Percentiles rank a stretch among this genome's conserved stretches.
Evolutionary conservation across 805 yeast genomes (phyloP).

Genomic region (Kregervanrija pseudodelftensis): DNA sequence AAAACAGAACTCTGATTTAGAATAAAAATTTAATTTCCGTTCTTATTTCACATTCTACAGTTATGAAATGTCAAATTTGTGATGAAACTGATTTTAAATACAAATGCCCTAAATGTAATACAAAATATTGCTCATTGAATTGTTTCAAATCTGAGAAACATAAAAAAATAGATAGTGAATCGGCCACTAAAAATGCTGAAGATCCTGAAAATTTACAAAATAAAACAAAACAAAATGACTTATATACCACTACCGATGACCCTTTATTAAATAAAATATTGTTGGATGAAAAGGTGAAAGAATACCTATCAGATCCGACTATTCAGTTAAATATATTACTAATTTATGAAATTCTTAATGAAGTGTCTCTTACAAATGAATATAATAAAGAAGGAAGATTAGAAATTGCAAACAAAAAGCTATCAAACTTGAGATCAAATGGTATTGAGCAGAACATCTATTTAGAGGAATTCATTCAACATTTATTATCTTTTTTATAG

Average conservation of each 20-base stretch:
- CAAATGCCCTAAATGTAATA: conserved; percentile 41
- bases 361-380: conserved; percentile 43
- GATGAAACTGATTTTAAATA: conserved; percentile 30
- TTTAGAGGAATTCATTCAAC: conserved; percentile 53
- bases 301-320: conserved; percentile 43
- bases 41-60: background rate
- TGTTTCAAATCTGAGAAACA: conserved; percentile 51
- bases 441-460: conserved; percentile 62
- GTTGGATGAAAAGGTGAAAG: conserved; percentile 36
- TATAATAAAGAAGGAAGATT: conserved; percentile 44
- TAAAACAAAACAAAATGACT: background rate
- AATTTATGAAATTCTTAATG: conserved; percentile 40
- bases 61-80: conserved; percentile 23
- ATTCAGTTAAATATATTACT: conserved; percentile 49
- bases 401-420: conserved; percentile 54
- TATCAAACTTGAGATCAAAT: conserved; percentile 51
- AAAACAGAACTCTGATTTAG: too few species aligned
- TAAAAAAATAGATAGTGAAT: conserved; percentile 17
- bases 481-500: too few species aligned
- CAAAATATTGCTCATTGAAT: conserved; percentile 47
- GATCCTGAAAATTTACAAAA: background rate
- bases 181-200: conserved; percentile 1
- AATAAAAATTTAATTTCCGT: too few species aligned
- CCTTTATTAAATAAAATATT: conserved; percentile 26
- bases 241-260: conserved; percentile 10